Conservation (phyloP, 1,139 yeast species). For the Pneumocystis oryctolagi region DNA sequence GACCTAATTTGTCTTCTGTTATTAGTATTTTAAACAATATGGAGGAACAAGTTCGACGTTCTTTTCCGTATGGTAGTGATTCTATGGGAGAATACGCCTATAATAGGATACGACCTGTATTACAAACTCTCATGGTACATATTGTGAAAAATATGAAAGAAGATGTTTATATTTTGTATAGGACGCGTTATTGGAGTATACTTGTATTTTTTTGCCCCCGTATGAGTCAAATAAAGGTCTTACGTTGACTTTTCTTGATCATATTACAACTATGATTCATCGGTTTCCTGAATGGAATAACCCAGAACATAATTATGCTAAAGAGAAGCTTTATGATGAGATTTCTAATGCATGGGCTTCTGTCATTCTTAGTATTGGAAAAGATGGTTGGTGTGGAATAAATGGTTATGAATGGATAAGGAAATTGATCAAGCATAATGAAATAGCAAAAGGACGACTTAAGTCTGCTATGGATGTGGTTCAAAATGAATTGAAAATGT, state of each 20-base stretch:
- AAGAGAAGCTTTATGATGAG: slow-evolving; percentile 63
- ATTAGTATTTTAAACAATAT: slow-evolving; percentile 37
- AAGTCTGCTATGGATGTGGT: slow-evolving; percentile 15
- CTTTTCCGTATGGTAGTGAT: slow-evolving; percentile 65
- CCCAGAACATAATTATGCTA: slow-evolving; percentile 58
- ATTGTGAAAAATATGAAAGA: slow-evolving; percentile 21
- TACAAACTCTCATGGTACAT: slow-evolving; percentile 54
- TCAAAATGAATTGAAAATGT: slow-evolving; percentile 11
- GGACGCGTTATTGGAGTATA: slow-evolving; percentile 63
- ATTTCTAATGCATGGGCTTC: slow-evolving; percentile 63
- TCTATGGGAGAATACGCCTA: slow-evolving; percentile 72
- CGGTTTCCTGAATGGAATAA: slow-evolving; percentile 60
- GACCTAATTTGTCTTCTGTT: slow-evolving; percentile 40
- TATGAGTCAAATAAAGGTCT: slow-evolving; percentile 41
- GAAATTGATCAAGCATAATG: slow-evolving; percentile 47
- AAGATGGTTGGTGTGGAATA: slow-evolving; percentile 30
- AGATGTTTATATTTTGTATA: not conserved
- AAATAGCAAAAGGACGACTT: slow-evolving; percentile 31
- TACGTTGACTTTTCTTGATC: slow-evolving; percentile 53
- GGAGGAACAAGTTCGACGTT: slow-evolving; percentile 32
- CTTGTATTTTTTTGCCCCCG: slow-evolving; percentile 68
- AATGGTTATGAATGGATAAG: slow-evolving; percentile 35
- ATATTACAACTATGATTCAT: slow-evolving; percentile 48
- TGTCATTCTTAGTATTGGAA: slow-evolving; percentile 36
- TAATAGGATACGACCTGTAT: slow-evolving; percentile 45